A percentile compares a stretch with the other conserved stretches of the same genome.
phyloP scores from a whole-genome alignment of 1,284 basidiomycete species.

The Irpex rosettiformis region DNA sequence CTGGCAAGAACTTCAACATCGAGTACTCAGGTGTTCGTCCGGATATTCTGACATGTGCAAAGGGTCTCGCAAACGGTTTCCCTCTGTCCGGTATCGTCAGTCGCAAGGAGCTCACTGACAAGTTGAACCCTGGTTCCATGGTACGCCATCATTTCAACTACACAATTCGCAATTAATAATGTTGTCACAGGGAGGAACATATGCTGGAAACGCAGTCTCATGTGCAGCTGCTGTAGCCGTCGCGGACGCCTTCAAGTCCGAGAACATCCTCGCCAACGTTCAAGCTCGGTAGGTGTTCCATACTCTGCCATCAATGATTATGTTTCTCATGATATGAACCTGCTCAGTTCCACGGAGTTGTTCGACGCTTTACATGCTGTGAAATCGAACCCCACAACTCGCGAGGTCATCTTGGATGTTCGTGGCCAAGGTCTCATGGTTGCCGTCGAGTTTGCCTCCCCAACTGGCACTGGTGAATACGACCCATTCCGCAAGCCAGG shows the following conservation, averaged over 20 bases:
- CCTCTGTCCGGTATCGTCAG: slow-evolving; percentile 87
- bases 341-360: slow-evolving; percentile 68
- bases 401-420: slow-evolving; percentile 66
- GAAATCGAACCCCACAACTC: slow-evolving; percentile 47
- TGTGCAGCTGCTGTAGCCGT: slow-evolving; percentile 88
- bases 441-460: slow-evolving; percentile 75
- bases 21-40: slow-evolving; percentile 81
- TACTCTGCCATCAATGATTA: neutral
- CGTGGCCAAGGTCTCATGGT: slow-evolving; percentile 82
- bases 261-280: slow-evolving; percentile 80
- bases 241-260: slow-evolving; percentile 72
- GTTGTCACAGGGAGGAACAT: slow-evolving; percentile 72
- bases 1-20: slow-evolving; percentile 83
- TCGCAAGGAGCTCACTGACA: slow-evolving; percentile 80
- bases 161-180: slow-evolving; percentile 12
- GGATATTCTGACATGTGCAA: slow-evolving; percentile 89
- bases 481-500: slow-evolving; percentile 39
- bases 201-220: slow-evolving; percentile 85
- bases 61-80: slow-evolving; percentile 94
- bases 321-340: neutral
- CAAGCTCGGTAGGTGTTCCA: slow-evolving; percentile 49
- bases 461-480: slow-evolving; percentile 38
- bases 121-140: slow-evolving; percentile 78
- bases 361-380: slow-evolving; percentile 58
- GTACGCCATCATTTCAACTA: slow-evolving; percentile 35